Evolutionary conservation across 192 early-diverging fungal genomes (phyloP).

Genomic region (Linnemannia zychae): DNA sequence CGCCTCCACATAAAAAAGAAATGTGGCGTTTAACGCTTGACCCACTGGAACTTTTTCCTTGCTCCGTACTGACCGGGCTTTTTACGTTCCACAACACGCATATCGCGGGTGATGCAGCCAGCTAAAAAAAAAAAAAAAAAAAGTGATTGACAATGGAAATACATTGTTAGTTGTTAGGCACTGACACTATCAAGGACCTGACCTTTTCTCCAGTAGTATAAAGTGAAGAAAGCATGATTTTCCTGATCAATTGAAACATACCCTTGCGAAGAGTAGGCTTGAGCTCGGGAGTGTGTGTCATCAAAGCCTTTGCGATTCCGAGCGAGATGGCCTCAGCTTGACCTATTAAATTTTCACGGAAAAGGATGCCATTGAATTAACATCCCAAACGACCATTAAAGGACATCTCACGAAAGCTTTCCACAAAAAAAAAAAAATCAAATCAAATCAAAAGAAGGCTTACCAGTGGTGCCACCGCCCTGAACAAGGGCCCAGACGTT

Average conservation of each 20-base stretch:
- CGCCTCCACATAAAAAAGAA: not conserved
- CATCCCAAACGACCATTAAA: too few species aligned
- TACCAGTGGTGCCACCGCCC: conserved; percentile 86
- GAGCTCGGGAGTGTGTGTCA: conserved; percentile 72
- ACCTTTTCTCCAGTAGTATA: too few species aligned
- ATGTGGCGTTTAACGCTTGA: conserved; percentile 51
- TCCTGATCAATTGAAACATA: conserved; percentile 22
- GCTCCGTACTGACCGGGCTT: conserved; percentile 96
- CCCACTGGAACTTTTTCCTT: conserved; percentile 73
- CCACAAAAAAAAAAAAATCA: not conserved
- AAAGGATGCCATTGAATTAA: too few species aligned
- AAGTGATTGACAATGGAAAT: not conserved
- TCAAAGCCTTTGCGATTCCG: conserved; percentile 81
- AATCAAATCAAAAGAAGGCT: not conserved
- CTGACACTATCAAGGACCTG: not conserved
- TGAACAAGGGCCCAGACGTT: conserved; percentile 88
- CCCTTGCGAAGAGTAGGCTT: conserved; percentile 69
- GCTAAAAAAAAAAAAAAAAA: conserved; percentile 37
- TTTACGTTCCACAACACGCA: conserved; percentile 93
- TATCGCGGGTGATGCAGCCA: conserved; percentile 72
- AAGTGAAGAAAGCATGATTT: too few species aligned
- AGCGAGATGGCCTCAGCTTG: conserved; percentile 91
- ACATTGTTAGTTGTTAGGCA: not conserved
- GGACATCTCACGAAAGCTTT: too few species aligned
- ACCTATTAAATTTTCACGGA: too few species aligned